Evolutionary conservation across 2,329 filamentous ascomycete species (phyloP).

Genomic region (Exophiala sideris): DNA sequence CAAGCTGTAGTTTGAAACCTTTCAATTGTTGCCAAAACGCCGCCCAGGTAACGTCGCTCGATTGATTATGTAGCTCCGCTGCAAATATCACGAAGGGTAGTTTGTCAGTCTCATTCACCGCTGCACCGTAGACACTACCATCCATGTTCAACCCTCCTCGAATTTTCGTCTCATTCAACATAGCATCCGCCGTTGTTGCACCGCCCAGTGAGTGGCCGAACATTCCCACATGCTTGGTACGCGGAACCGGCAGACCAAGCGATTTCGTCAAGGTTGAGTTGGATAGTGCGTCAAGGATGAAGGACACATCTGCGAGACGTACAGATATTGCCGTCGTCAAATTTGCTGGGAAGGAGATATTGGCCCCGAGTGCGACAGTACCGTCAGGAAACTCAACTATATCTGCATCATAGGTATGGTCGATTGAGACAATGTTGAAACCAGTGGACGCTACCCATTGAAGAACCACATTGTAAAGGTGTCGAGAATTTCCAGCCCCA

Average conservation of each 20-base stretch:
- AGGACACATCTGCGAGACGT: slow-evolving; percentile 13
- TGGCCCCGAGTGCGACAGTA: slow-evolving; percentile 10
- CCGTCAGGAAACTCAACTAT: slow-evolving; percentile 36
- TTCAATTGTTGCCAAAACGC: slow-evolving; percentile 21
- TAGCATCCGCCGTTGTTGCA: slow-evolving; percentile 30
- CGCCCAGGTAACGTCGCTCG: slow-evolving; percentile 19
- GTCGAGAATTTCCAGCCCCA: slow-evolving; percentile 29
- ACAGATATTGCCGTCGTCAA: background rate
- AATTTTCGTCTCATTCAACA: slow-evolving; percentile 29
- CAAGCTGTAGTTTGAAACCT: slow-evolving; percentile 20
- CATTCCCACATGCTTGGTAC: slow-evolving; percentile 19
- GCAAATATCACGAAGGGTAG: slow-evolving; percentile 23
- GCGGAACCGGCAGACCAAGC: slow-evolving; percentile 7
- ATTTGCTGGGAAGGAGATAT: slow-evolving; percentile 13
- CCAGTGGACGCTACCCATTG: slow-evolving; percentile 35
- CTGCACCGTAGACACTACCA: slow-evolving; percentile 30
- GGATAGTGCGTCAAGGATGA: slow-evolving; percentile 22
- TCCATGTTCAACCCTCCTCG: slow-evolving; percentile 36
- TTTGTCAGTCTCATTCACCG: slow-evolving; percentile 8
- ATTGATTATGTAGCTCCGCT: slow-evolving; percentile 15
- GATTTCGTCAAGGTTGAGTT: slow-evolving; percentile 4
- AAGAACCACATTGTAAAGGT: slow-evolving; percentile 32
- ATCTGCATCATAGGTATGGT: slow-evolving; percentile 37
- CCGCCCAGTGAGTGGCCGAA: slow-evolving; percentile 39
- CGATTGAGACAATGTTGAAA: slow-evolving; percentile 35